Evolutionary conservation across 768 basidiomycete species (phyloP).

Genomic region (Thelephora ganbajun): DNA sequence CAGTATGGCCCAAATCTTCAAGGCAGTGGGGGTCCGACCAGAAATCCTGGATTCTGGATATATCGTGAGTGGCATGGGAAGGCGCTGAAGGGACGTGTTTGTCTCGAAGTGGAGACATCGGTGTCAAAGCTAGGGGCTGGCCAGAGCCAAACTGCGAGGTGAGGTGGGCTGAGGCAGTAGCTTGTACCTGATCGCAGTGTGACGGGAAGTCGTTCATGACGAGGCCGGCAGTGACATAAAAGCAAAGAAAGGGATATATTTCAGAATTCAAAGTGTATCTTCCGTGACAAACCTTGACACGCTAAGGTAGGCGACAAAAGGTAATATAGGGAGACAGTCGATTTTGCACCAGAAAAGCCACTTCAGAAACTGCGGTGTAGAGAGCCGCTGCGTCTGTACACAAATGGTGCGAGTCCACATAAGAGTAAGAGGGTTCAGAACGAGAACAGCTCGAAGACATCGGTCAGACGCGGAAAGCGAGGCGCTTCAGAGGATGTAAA

Average conservation of each 20-base stretch:
- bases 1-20: too few species aligned
- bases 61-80: too few species aligned
- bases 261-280: conserved; percentile 10
- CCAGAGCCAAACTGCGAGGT: too few species aligned
- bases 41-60: too few species aligned
- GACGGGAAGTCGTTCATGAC: too few species aligned
- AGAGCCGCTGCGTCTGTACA: conserved; percentile 23
- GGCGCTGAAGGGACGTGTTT: too few species aligned
- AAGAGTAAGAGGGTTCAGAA: not conserved
- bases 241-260: not conserved
- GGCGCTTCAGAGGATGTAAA: conserved; percentile 9
- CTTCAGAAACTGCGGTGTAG: conserved; percentile 22
- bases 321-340: conserved; percentile 4
- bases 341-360: conserved; percentile 20
- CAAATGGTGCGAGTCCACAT: conserved; percentile 12
- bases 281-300: conserved; percentile 17
- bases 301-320: conserved; percentile 11
- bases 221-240: not conserved
- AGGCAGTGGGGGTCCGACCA: too few species aligned
- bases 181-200: too few species aligned
- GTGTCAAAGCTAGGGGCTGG: too few species aligned
- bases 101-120: too few species aligned
- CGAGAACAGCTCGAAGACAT: not conserved
- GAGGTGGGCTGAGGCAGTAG: too few species aligned
- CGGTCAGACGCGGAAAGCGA: not conserved